Evolutionary conservation across 2,329 filamentous ascomycete species (phyloP).

Genomic region (Helicocarpus griseus): DNA sequence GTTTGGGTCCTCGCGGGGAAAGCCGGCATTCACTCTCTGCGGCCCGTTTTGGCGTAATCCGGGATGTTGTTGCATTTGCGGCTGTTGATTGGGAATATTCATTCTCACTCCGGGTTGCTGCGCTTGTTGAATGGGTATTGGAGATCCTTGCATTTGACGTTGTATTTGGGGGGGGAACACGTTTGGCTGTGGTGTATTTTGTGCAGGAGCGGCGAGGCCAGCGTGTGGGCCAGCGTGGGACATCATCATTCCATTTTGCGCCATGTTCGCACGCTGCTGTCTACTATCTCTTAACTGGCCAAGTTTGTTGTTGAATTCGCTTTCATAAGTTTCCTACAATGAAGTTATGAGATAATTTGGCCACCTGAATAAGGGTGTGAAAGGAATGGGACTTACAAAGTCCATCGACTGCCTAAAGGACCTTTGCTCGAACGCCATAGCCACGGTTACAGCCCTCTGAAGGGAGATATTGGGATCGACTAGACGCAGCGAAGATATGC

Average conservation of each 20-base stretch:
- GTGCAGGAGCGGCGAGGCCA: constrained; percentile 24
- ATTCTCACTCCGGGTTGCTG: constrained; percentile 9
- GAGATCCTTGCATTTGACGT: constrained; percentile 17
- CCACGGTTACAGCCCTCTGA: constrained; percentile 29
- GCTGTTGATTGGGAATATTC: constrained; percentile 7
- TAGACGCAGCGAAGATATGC: constrained; percentile 37
- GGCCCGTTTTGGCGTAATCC: constrained; percentile 19
- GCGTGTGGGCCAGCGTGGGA: constrained; percentile 23
- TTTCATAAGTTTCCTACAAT: constrained; percentile 33
- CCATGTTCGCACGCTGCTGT: constrained; percentile 30
- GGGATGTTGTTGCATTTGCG: constrained; percentile 21
- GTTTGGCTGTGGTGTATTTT: constrained; percentile 33
- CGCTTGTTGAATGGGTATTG: constrained; percentile 19
- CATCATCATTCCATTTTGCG: constrained; percentile 33
- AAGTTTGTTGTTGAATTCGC: constrained; percentile 35
- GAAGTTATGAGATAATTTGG: constrained; percentile 3
- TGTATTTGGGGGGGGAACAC: constrained; percentile 35
- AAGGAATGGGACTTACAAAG: constrained; percentile 17
- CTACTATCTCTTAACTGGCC: constrained; percentile 36
- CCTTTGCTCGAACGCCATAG: constrained; percentile 36
- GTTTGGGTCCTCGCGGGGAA: constrained; percentile 25
- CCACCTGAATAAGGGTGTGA: neutral
- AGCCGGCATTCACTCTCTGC: constrained; percentile 20
- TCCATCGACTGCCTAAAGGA: constrained; percentile 33
- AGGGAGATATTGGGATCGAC: constrained; percentile 34